Conservation (phyloP, 1,284 basidiomycete species). For the Ganoderma leucocontextum region DNA sequence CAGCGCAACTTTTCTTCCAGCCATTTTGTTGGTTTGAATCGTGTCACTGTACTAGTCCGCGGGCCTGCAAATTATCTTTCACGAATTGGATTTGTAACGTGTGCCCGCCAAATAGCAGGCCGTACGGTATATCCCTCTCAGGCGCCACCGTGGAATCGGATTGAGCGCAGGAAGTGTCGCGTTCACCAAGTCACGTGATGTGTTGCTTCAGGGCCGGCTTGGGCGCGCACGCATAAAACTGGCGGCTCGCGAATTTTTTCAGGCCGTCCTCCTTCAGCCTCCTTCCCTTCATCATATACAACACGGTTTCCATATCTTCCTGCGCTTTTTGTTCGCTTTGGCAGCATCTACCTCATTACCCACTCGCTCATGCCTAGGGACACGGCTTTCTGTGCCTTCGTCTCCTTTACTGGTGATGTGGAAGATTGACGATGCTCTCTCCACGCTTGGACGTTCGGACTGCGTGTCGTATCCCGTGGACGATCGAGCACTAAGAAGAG, state of each 20-base stretch:
- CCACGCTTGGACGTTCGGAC: conserved; percentile 43
- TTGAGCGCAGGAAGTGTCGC: too few relatives aligned
- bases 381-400: conserved; percentile 42
- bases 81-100: too few relatives aligned
- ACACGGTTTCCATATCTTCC: background rate
- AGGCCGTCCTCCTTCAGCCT: too few relatives aligned
- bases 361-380: conserved; percentile 46
- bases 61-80: too few relatives aligned
- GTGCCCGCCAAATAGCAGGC: too few relatives aligned
- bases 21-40: too few relatives aligned
- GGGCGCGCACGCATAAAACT: conserved; percentile 7
- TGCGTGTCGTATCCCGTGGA: conserved; percentile 29
- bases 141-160: too few relatives aligned
- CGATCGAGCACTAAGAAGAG: conserved; percentile 43
- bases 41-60: too few relatives aligned
- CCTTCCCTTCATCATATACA: background rate
- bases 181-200: conserved; percentile 15
- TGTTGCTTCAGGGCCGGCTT: conserved; percentile 24
- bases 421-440: conserved; percentile 41
- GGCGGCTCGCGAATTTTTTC: background rate
- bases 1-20: too few relatives aligned
- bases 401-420: conserved; percentile 45
- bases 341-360: conserved; percentile 8
- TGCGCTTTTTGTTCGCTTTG: background rate
- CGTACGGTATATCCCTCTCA: too few relatives aligned